A percentile compares a stretch with the other conserved stretches of the same genome.
phyloP scores from a whole-genome alignment of 169 alveolate genomes.

The Eimeria nieschulzi region DNA sequence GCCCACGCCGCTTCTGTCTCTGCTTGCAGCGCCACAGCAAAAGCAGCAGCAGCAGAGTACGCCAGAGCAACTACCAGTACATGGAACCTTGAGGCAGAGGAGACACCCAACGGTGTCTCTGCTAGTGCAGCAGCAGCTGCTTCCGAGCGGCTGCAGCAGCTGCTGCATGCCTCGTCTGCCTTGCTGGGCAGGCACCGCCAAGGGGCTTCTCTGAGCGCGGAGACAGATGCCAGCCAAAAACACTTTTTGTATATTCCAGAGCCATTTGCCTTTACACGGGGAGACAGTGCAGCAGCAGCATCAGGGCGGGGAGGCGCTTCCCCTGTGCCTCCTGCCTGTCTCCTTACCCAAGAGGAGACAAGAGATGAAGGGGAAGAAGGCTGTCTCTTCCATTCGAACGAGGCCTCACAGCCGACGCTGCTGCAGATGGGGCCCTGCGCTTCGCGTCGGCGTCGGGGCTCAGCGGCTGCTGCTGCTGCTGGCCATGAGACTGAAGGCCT shows the following conservation, averaged over 20 bases:
- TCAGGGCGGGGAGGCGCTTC: background rate
- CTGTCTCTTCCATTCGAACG: background rate
- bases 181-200: constrained; percentile 15
- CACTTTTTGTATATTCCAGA: background rate
- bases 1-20: constrained; percentile 45
- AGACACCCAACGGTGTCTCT: background rate
- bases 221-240: background rate
- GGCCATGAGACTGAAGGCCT: too few relatives aligned
- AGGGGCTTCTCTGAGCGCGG: background rate
- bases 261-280: background rate
- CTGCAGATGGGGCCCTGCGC: constrained; percentile 10
- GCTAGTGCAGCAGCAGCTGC: constrained; percentile 32
- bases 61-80: background rate
- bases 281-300: constrained; percentile 17
- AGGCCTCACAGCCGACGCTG: constrained; percentile 17
- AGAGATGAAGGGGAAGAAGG: background rate
- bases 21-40: constrained; percentile 14
- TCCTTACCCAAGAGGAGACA: background rate
- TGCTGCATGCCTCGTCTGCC: constrained; percentile 27
- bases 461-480: background rate
- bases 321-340: background rate
- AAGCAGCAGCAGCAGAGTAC: background rate
- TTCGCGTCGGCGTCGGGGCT: background rate
- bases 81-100: background rate
- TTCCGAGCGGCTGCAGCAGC: constrained; percentile 31